Conservation (phyloP, 108 stramenopile genomes). For the Stephanodiscus triporus region DNA sequence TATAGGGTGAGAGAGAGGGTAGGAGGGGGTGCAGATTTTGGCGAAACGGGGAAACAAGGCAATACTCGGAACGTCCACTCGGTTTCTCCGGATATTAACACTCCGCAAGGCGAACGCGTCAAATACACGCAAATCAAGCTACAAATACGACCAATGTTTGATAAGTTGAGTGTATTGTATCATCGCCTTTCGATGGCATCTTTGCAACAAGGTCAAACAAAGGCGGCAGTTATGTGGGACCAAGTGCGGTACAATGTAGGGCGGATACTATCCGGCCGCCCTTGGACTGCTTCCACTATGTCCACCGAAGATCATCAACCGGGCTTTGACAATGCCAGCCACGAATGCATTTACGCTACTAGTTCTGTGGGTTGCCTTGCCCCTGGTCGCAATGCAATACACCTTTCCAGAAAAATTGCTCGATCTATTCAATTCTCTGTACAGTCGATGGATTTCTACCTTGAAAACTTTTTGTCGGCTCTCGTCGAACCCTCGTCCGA, state of each 20-base stretch:
- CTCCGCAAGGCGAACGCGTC: neutral
- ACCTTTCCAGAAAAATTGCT: conserved; percentile 46
- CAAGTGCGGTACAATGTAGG: conserved; percentile 37
- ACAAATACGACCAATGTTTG: conserved; percentile 29
- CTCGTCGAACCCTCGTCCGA: conserved; percentile 30
- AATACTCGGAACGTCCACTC: neutral
- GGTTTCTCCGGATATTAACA: neutral
- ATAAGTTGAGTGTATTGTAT: conserved; percentile 37
- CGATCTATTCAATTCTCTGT: conserved; percentile 38
- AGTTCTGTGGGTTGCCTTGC: conserved; percentile 62
- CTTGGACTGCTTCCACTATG: conserved; percentile 10
- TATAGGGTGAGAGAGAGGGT: conserved; percentile 46
- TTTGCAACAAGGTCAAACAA: conserved; percentile 30
- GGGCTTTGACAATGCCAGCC: neutral
- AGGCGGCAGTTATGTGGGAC: conserved; percentile 39
- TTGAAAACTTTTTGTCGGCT: conserved; percentile 46
- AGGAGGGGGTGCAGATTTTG: neutral
- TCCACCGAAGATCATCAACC: conserved; percentile 11
- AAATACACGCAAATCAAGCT: conserved; percentile 16
- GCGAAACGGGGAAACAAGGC: too few relatives aligned
- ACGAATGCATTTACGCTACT: conserved; percentile 69
- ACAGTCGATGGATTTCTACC: conserved; percentile 36
- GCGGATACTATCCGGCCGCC: conserved; percentile 24
- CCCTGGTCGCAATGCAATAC: conserved; percentile 48
- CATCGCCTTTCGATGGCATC: conserved; percentile 43